Percentiles rank a stretch among this genome's conserved stretches.
Evolutionary conservation across 805 yeast genomes (phyloP).

Genomic region (Yarrowia sp.): DNA sequence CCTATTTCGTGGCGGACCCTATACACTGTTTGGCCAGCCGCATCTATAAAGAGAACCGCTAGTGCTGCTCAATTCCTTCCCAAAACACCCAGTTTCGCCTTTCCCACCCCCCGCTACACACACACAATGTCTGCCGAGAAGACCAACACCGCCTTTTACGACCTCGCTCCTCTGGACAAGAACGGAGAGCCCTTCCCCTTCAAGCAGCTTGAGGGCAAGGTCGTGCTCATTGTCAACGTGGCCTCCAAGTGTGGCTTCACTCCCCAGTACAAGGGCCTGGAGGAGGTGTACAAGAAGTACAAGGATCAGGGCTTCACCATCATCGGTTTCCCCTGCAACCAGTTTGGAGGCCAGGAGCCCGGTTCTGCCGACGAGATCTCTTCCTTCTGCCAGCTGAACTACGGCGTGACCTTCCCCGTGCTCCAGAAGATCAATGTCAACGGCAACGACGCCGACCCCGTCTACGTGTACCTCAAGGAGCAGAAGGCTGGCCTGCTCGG

Average conservation of each 20-base stretch:
- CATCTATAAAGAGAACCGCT: slow-evolving; percentile 28
- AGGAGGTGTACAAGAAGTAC: slow-evolving; percentile 70
- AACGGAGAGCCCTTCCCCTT: slow-evolving; percentile 67
- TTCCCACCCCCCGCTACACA: not conserved
- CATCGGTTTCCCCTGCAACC: slow-evolving; percentile 91
- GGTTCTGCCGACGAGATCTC: slow-evolving; percentile 72
- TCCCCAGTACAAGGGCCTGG: slow-evolving; percentile 76
- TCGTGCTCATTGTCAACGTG: slow-evolving; percentile 81
- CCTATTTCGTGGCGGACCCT: slow-evolving; percentile 30
- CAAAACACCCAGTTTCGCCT: not conserved
- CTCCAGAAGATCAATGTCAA: slow-evolving; percentile 88
- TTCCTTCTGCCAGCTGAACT: slow-evolving; percentile 75
- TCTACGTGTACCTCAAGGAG: slow-evolving; percentile 76
- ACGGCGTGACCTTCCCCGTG: slow-evolving; percentile 91
- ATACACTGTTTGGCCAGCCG: slow-evolving; percentile 16
- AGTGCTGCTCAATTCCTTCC: slow-evolving; percentile 14
- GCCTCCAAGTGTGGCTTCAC: slow-evolving; percentile 87
- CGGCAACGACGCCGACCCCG: slow-evolving; percentile 80
- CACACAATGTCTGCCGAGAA: slow-evolving; percentile 25
- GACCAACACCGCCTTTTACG: slow-evolving; percentile 61
- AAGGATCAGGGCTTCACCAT: slow-evolving; percentile 67
- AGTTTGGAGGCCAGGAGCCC: slow-evolving; percentile 83
- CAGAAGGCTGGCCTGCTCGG: slow-evolving; percentile 67
- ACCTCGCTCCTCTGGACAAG: slow-evolving; percentile 67
- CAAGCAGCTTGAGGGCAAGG: slow-evolving; percentile 72